Base-by-base conservation (phyloP, 208 protist species). In the Tetramitus jugosus region DNA sequence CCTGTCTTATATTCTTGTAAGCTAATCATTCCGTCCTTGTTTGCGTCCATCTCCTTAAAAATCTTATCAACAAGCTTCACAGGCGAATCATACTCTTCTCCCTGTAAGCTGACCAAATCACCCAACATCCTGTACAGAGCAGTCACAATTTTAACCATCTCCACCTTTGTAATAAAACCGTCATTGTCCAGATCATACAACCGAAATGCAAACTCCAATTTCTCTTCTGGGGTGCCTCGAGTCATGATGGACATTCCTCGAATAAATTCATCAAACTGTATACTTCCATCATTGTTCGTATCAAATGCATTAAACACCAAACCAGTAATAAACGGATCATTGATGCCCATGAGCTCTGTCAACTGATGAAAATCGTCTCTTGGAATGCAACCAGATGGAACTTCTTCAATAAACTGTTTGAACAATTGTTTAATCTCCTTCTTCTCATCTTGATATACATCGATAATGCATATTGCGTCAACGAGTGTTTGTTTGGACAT, bases 321-420 rank as follows among this genome's bases (percentile, higher is more conserved):
- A 1, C 20, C 26, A 20, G 61, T 52, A 33, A 77, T 77, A 49
- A 77, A 77, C 49, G 4, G 43, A 60, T 77, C 72, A 49, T 67
- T 64, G 23, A 77, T 77, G 52, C 72, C 72, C 72, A 77, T 77
- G 20, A 77, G 33, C 20, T 67, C 61, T 6, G 72, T 67, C 29
- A 77, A 49, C 37, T 67, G 60, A n/a, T 39, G 3, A 77, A 77
- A 77, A 77, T 77, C 72, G 49, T 60, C 42, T 77, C 49, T 64
- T 26, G 72, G 61, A 37, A 77, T 67, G 49, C 4, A 46, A 0
- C 72, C 72, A 31, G 4, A 60, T 4, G 72, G 72, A 20, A 67
- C 72, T n/a, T 77, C 72, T 46, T 53, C 1, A 46, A 23, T 52
- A 60, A 60, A 77, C 31, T 77, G 72, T 33, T 17, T 60, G 35